Conservation (phyloP, 1,139 yeast genomes). For the Hyphopichia wangnamkhiaoensis region DNA sequence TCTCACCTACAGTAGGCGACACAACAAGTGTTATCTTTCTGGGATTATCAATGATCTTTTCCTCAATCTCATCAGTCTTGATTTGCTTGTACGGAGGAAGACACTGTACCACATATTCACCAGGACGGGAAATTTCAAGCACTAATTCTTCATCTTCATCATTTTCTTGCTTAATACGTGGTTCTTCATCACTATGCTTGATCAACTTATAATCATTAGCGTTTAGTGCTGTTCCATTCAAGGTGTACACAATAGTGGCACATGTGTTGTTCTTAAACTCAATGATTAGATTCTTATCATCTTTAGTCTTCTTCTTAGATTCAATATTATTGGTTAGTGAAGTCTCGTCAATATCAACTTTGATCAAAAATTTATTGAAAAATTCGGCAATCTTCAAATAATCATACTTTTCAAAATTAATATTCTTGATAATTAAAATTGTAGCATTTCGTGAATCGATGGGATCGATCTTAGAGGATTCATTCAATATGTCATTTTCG, state of each 20-base stretch:
- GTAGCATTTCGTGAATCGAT: constrained; percentile 51
- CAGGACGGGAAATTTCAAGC: constrained; percentile 53
- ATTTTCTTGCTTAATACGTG: too few relatives aligned
- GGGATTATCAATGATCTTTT: constrained; percentile 36
- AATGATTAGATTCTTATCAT: constrained; percentile 43
- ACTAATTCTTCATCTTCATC: constrained; percentile 15
- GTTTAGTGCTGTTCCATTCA: constrained; percentile 39
- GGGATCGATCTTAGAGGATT: constrained; percentile 50
- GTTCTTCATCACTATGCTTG: constrained; percentile 12
- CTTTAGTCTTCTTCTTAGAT: constrained; percentile 33
- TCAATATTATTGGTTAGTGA: constrained; percentile 29
- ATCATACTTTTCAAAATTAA: constrained; percentile 44
- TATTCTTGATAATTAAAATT: constrained; percentile 48
- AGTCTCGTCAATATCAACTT: constrained; percentile 35
- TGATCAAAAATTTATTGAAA: constrained; percentile 42
- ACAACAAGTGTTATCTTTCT: constrained; percentile 33
- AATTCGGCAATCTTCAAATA: constrained; percentile 43
- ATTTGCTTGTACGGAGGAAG: constrained; percentile 17
- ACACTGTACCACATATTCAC: constrained; percentile 56
- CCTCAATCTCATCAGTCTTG: constrained; percentile 21
- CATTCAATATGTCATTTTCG: constrained; percentile 38
- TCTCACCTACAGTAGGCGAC: constrained; percentile 25
- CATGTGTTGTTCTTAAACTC: constrained; percentile 55
- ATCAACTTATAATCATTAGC: constrained; percentile 26
- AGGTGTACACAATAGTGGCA: constrained; percentile 60